Base-by-base conservation (phyloP, 768 basidiomycete genomes). In the Tylopilus vinaceipallidus region DNA sequence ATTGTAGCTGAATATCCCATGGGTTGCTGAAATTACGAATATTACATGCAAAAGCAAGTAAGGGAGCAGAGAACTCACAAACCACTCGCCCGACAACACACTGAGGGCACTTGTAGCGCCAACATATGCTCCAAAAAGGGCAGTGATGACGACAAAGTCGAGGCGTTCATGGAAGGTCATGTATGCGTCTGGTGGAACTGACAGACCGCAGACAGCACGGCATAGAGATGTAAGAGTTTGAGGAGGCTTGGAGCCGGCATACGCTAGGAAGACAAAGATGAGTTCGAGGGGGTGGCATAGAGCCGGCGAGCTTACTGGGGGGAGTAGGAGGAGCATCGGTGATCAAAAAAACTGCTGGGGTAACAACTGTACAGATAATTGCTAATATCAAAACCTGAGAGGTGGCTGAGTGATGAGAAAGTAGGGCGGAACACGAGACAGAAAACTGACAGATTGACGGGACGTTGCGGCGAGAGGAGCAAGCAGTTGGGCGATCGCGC, bases 401-500 rank as follows among this genome's bases (percentile, higher is more conserved):
- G 6, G 38, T 19, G 20, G 23, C 13, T 17, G 42, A 10, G 17
- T 20, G 43, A n/a, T 23, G 39, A 26, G 13, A 6, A 38, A 17
- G 7, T n/a, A 24, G 20, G n/a, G 35, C 17, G n/a, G 9, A 24
- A 29, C 34, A 6, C 20, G 45, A 55, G 19, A 13, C 8, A 19
- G n/a, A 24, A n/a, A 19, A 66, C 78, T 52, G 53, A 89, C 88
- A 29, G 87, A 88, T 59, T 78, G 69, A 27, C 80, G 71, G 4
- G 77, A 73, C 43, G 72, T 65, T 12, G 75, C 78, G 1, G 81
- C 68, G 14, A 85, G 65, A 1, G 90, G 88, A 44, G 87, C 82
- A 13, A 91, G 66, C 9, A 92, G 62, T 61, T 91, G 88, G 0
- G 83, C 88, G 0, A 92, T 50, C 5, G 87, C 90, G 17, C 79